These are phyloP conservation scores for Solanum commersonii DNA, from an alignment of 257 asterid genomes.

Conservation along the genomic window DNA sequence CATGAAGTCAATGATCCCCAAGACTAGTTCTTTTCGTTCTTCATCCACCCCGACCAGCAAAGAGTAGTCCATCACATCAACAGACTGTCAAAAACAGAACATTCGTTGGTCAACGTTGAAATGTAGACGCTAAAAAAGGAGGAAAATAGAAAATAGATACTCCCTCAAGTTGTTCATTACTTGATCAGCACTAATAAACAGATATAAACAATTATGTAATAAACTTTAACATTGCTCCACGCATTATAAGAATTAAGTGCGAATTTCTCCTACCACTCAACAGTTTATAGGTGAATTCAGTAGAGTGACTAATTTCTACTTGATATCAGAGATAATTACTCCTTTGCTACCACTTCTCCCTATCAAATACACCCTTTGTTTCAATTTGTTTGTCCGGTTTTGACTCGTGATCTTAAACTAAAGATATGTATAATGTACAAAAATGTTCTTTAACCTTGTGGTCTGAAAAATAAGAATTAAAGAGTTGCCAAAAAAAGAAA, in stretches of 20 bases:
- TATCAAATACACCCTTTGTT: not conserved
- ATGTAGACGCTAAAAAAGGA: not conserved
- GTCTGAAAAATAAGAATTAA: not conserved
- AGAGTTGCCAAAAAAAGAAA: not conserved
- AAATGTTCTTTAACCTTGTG: not conserved
- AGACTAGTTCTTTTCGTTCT: slow-evolving; percentile 68
- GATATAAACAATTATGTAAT: not conserved
- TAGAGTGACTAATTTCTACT: not conserved
- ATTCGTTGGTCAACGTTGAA: not conserved
- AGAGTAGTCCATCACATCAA: slow-evolving; percentile 94
- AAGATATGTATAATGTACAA: not conserved
- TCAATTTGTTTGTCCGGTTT: not conserved
- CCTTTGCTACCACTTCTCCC: not conserved
- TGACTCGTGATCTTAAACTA: not conserved
- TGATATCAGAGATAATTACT: not conserved
- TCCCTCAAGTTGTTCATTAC: no score
- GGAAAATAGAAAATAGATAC: not conserved
- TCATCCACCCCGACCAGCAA: slow-evolving; percentile 92
- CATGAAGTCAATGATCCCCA: slow-evolving; percentile 93
- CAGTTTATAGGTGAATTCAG: not conserved
- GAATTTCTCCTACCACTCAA: not conserved
- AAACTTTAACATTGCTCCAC: not conserved
- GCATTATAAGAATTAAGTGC: not conserved
- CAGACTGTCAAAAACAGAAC: slow-evolving; percentile 39
- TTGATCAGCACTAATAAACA: no score